Evolutionary conservation across 208 protist species (phyloP).

Genomic region (Trypanosomatidae sp.): DNA sequence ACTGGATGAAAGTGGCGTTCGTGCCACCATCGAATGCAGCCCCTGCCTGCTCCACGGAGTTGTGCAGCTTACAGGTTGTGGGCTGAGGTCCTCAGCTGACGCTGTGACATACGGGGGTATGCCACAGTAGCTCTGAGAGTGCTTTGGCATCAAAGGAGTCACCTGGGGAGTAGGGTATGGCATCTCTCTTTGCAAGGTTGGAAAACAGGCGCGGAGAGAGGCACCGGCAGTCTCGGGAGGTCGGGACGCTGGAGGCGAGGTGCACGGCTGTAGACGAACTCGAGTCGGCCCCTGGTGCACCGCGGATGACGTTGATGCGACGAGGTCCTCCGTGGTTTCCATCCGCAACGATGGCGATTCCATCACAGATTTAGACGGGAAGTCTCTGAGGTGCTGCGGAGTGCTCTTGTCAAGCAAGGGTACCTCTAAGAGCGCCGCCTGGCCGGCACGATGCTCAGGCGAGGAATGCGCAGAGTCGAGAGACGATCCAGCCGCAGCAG

Average conservation of each 20-base stretch:
- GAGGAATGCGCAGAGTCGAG: neutral
- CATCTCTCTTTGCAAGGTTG: neutral
- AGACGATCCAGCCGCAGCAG: neutral
- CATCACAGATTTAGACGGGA: neutral
- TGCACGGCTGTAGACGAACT: constrained; percentile 4
- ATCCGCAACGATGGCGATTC: neutral
- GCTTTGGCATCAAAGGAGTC: neutral
- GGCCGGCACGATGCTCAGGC: neutral
- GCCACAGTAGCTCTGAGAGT: neutral
- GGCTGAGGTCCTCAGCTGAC: neutral
- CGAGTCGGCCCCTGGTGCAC: neutral
- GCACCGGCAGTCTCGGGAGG: neutral
- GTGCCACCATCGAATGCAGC: neutral
- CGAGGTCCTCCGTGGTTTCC: neutral
- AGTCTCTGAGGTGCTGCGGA: neutral
- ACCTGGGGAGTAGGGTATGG: neutral
- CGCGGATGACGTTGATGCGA: neutral
- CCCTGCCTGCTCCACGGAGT: neutral
- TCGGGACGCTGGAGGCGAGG: constrained; percentile 3
- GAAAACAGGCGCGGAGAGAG: neutral
- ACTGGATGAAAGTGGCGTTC: neutral
- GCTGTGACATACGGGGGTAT: neutral
- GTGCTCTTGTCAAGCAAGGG: neutral
- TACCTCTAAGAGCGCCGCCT: neutral
- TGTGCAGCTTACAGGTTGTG: neutral